phyloP scores from a whole-genome alignment of 1,284 basidiomycete genomes.

The Afroboletus lepidellus region DNA sequence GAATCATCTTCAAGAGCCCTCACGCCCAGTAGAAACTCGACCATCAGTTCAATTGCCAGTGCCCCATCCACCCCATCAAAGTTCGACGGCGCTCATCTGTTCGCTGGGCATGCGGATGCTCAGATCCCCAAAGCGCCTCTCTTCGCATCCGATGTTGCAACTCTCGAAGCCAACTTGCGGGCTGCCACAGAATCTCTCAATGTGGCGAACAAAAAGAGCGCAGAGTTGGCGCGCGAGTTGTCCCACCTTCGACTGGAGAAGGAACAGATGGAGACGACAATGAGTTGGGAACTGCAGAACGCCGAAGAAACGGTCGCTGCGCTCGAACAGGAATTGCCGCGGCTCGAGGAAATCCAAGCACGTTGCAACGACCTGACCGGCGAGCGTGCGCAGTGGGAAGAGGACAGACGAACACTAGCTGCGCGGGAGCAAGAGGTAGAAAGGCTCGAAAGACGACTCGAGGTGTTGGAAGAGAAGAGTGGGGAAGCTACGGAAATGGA shows the following conservation, averaged over 20 bases:
- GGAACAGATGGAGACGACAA: constrained; percentile 58
- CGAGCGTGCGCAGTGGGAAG: constrained; percentile 54
- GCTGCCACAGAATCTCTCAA: constrained; percentile 55
- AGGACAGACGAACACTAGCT: constrained; percentile 49
- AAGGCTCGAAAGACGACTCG: constrained; percentile 43
- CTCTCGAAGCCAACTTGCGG: constrained; percentile 59
- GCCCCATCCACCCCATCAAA: constrained; percentile 47
- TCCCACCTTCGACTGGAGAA: constrained; percentile 61
- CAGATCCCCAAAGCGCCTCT: constrained; percentile 43
- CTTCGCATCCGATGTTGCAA: constrained; percentile 39
- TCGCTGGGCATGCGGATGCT: constrained; percentile 71
- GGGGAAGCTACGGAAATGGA: constrained; percentile 43
- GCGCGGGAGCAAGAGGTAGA: constrained; percentile 46
- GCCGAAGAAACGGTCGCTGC: constrained; percentile 61
- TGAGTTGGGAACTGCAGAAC: constrained; percentile 61
- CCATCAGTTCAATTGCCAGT: constrained; percentile 52
- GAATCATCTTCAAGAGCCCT: constrained; percentile 48
- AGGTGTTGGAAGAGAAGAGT: constrained; percentile 45
- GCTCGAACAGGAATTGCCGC: constrained; percentile 59
- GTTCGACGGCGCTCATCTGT: constrained; percentile 80
- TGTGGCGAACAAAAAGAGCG: constrained; percentile 58
- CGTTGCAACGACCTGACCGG: constrained; percentile 50
- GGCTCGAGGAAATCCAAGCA: constrained; percentile 51
- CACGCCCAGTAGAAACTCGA: constrained; percentile 49
- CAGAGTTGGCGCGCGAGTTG: constrained; percentile 58